These are phyloP conservation scores for Rhizopus stolonifer DNA, from an alignment of 371 early-diverging fungal species.

Conservation along the genomic window DNA sequence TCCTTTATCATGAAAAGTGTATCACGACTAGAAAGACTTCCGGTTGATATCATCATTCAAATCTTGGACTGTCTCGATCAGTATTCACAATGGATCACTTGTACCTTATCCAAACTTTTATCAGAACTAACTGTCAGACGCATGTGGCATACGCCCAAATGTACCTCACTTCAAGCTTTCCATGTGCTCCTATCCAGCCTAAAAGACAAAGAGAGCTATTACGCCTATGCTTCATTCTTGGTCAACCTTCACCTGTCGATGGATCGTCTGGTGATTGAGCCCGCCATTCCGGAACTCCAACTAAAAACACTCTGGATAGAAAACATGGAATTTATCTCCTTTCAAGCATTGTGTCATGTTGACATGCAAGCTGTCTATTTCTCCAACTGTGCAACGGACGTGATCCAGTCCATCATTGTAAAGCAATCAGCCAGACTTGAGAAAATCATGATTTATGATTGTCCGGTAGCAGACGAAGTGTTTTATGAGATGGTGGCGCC, in stretches of 20 bases:
- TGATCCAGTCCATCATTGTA: background rate
- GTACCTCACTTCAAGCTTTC: background rate
- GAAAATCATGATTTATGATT: conserved; percentile 2
- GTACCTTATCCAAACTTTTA: background rate
- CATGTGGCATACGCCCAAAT: conserved; percentile 9
- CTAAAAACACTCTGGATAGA: background rate
- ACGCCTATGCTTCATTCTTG: conserved; percentile 1
- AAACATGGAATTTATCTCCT: background rate
- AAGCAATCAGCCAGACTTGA: too few species aligned
- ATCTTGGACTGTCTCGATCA: background rate
- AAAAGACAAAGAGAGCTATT: background rate
- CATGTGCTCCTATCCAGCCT: background rate
- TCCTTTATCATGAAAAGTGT: background rate
- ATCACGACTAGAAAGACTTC: background rate
- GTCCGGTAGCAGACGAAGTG: background rate
- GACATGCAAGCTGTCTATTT: background rate
- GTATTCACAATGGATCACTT: background rate
- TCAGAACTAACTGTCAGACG: background rate
- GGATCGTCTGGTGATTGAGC: background rate
- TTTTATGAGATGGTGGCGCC: background rate
- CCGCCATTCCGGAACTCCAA: background rate
- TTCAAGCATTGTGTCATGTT: too few species aligned
- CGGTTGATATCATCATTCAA: conserved; percentile 4
- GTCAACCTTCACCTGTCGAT: background rate
- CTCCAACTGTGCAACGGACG: background rate